A percentile compares a stretch with the other conserved stretches of the same genome.
Conservation (phyloP, 306 rosid genomes). For the Lathyrus tuberosus region DNA sequence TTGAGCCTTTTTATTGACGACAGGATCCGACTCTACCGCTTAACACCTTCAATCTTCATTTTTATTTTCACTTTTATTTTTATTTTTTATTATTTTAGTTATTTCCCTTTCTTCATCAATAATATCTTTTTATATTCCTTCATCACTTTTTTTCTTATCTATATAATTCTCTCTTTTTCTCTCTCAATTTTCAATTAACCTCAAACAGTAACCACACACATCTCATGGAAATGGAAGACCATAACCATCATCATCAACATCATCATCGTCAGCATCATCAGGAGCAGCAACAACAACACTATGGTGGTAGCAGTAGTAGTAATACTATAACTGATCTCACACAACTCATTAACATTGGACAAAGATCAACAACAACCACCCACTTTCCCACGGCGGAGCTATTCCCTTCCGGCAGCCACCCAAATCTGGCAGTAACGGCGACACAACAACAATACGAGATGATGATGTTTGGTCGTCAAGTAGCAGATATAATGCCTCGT, state of each 20-base stretch:
- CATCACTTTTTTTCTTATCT: neutral
- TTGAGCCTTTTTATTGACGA: slow-evolving; percentile 77
- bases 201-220: neutral
- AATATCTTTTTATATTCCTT: neutral
- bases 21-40: slow-evolving; percentile 98
- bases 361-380: slow-evolving; percentile 16
- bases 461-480: slow-evolving; percentile 70
- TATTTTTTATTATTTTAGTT: neutral
- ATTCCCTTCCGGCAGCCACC: slow-evolving; percentile 53
- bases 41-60: slow-evolving; percentile 35
- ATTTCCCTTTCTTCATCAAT: neutral
- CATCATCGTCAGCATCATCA: slow-evolving; percentile 21
- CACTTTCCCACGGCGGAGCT: slow-evolving; percentile 65
- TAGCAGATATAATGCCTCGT: slow-evolving; percentile 50
- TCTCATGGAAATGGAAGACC: slow-evolving; percentile 81
- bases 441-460: slow-evolving; percentile 55
- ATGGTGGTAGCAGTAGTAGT: slow-evolving; percentile 19
- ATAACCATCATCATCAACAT: slow-evolving; percentile 22
- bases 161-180: slow-evolving; percentile 3
- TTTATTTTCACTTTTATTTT: neutral
- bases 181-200: neutral
- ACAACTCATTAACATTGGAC: slow-evolving; percentile 59
- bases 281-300: slow-evolving; percentile 27
- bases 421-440: slow-evolving; percentile 35
- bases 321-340: slow-evolving; percentile 58